A percentile compares a stretch with the other conserved stretches of the same genome.
Conservation (phyloP, 73 alveolate species). For the Durusdinium trenchii region DNA sequence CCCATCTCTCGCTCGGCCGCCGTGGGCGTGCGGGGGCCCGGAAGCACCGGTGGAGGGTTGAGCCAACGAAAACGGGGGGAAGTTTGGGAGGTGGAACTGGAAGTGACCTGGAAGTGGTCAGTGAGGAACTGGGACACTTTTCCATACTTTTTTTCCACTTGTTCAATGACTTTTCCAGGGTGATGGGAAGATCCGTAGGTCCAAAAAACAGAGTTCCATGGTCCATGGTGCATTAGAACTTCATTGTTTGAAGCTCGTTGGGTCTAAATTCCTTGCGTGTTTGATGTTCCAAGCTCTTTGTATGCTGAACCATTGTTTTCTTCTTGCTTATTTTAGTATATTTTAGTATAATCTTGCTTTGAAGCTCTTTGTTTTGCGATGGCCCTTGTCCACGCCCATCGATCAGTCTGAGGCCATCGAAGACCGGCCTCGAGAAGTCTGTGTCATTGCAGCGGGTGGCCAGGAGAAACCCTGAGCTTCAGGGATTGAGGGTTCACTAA, state of each 20-base stretch:
- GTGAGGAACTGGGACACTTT: too few relatives aligned
- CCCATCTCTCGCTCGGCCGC: conserved; percentile 68
- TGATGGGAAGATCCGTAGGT: too few relatives aligned
- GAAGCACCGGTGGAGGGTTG: neutral
- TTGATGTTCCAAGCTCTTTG: neutral
- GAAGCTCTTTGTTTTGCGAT: neutral
- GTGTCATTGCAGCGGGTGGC: conserved; percentile 93
- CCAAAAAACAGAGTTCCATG: too few relatives aligned
- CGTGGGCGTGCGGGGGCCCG: conserved; percentile 17
- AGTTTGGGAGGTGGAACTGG: too few relatives aligned
- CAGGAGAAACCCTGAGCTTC: conserved; percentile 49
- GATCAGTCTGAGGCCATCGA: conserved; percentile 34
- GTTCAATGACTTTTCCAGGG: too few relatives aligned
- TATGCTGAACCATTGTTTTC: neutral
- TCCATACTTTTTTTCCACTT: too few relatives aligned
- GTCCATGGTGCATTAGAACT: too few relatives aligned
- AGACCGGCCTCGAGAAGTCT: conserved; percentile 45
- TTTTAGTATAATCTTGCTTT: neutral
- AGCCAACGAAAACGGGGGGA: too few relatives aligned
- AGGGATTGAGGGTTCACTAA: too few relatives aligned
- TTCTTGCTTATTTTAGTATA: neutral
- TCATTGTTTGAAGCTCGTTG: too few relatives aligned
- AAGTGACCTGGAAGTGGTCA: too few relatives aligned
- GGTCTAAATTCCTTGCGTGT: too few relatives aligned
- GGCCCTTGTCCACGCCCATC: neutral